phyloP scores from a whole-genome alignment of 164 flowering plant species.

The Stephania cephalantha region DNA sequence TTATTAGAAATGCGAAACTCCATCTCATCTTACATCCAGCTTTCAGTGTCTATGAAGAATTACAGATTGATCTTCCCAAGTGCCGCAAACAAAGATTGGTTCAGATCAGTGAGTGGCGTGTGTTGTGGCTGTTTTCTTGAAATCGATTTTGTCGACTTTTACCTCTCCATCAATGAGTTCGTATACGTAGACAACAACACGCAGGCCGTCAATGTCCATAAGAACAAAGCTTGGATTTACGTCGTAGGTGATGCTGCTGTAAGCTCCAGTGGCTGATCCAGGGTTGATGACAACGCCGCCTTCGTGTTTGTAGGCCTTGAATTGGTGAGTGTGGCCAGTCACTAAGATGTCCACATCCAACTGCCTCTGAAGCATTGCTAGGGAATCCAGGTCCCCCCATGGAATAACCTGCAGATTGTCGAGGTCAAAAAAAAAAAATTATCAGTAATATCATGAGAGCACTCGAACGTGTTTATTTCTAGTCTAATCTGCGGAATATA shows the following conservation, averaged over 20 bases:
- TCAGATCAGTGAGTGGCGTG: constrained; percentile 6
- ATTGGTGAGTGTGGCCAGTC: constrained; percentile 55
- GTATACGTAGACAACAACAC: constrained; percentile 81
- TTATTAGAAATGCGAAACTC: not conserved
- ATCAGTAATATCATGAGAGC: too few relatives aligned
- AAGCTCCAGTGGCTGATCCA: constrained; percentile 81
- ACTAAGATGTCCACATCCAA: constrained; percentile 93
- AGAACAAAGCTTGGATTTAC: constrained; percentile 85
- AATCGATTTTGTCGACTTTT: constrained; percentile 89
- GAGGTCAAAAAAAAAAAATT: not conserved
- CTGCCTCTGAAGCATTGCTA: constrained; percentile 96
- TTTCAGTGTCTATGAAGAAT: not conserved
- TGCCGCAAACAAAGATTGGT: not conserved
- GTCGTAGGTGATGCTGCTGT: constrained; percentile 83
- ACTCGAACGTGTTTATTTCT: too few relatives aligned
- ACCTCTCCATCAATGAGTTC: constrained; percentile 87
- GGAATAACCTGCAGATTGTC: constrained; percentile 58
- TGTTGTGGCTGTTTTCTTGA: constrained; percentile 56
- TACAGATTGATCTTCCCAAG: not conserved
- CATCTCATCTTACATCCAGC: not conserved
- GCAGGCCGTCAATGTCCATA: constrained; percentile 79
- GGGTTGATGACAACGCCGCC: constrained; percentile 88
- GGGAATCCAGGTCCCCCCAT: constrained; percentile 94
- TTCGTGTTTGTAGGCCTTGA: constrained; percentile 76
- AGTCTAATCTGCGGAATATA: too few relatives aligned